Conservation (phyloP, 2,329 filamentous ascomycete genomes). For the Corynespora cassiicola region DNA sequence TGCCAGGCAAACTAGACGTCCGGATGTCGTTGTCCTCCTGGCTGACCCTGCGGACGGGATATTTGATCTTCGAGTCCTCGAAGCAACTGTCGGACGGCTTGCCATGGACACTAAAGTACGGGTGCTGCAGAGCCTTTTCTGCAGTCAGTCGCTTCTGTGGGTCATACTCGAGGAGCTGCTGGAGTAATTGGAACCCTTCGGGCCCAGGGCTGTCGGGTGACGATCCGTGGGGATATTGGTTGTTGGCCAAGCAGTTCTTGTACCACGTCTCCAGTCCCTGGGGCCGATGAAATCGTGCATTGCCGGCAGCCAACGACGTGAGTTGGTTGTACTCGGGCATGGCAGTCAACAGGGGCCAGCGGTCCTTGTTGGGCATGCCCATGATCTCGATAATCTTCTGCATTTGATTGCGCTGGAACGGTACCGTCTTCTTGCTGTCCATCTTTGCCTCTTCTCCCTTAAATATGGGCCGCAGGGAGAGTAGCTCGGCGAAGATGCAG, state of each 20-base stretch:
- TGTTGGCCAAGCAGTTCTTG: conserved; percentile 54
- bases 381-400: conserved; percentile 98
- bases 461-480: conserved; percentile 92
- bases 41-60: conserved; percentile 87
- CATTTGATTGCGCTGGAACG: conserved; percentile 98
- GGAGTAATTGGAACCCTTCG: conserved; percentile 83
- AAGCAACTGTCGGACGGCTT: conserved; percentile 85
- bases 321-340: conserved; percentile 90
- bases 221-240: conserved; percentile 50
- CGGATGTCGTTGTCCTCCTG: conserved; percentile 96
- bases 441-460: conserved; percentile 99
- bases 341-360: conserved; percentile 81
- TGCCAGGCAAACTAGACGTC: conserved; percentile 87
- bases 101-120: conserved; percentile 73
- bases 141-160: conserved; percentile 88
- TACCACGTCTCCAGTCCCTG: conserved; percentile 73
- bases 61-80: conserved; percentile 85
- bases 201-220: conserved; percentile 50
- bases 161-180: conserved; percentile 88
- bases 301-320: conserved; percentile 54
- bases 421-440: conserved; percentile 96
- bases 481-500: conserved; percentile 94
- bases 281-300: conserved; percentile 57
- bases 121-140: conserved; percentile 84
- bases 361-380: conserved; percentile 85